These are phyloP conservation scores for Gossypium aridum DNA, from an alignment of 441 rosid species.

Conservation along the genomic window DNA sequence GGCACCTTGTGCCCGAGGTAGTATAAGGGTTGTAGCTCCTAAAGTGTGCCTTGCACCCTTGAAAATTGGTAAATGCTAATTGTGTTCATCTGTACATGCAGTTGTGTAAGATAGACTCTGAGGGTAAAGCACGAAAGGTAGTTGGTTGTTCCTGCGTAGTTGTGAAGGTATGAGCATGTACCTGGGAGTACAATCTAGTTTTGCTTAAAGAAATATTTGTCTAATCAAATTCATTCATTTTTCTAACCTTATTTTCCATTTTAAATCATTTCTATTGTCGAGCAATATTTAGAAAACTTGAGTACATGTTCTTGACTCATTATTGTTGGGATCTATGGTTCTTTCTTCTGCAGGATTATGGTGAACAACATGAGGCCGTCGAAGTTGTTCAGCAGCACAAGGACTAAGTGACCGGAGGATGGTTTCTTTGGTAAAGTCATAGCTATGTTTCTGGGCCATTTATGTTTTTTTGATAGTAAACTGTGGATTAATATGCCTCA, in stretches of 20 bases:
- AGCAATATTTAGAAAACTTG: not conserved
- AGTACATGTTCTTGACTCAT: not conserved
- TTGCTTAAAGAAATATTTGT: not conserved
- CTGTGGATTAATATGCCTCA: not conserved
- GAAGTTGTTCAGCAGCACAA: conserved; percentile 9
- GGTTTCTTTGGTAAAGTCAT: not conserved
- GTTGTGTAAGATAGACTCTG: not conserved
- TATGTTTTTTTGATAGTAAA: not conserved
- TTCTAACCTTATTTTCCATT: not conserved
- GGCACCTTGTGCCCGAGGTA: no score
- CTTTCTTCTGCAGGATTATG: conserved; percentile 10
- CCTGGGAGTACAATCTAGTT: not conserved
- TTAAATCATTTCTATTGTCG: not conserved
- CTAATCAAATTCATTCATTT: not conserved
- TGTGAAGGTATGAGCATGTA: not conserved
- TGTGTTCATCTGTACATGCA: no score
- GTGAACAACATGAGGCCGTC: conserved; percentile 11
- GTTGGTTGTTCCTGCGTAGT: not conserved
- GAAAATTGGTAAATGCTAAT: no score
- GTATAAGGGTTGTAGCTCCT: no score
- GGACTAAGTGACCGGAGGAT: not conserved
- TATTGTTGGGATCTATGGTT: not conserved
- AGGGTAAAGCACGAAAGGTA: not conserved
- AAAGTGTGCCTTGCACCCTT: no score
- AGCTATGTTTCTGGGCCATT: not conserved